Percentiles rank a stretch among this genome's conserved stretches.
Conservation (phyloP, 2,329 filamentous ascomycete genomes). For the Madurella mycetomatis region DNA sequence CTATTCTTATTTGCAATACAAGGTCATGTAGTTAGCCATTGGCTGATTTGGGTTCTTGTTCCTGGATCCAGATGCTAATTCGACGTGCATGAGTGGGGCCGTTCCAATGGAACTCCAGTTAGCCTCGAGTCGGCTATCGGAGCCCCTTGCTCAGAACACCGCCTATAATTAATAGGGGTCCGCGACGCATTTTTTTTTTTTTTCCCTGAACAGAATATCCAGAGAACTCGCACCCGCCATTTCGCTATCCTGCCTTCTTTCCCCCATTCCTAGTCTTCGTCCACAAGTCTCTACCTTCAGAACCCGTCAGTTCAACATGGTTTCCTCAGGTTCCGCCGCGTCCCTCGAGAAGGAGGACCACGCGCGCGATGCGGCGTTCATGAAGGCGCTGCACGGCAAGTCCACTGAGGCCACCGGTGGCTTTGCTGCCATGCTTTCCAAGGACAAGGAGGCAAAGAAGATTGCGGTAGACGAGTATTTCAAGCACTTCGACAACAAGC, state of each 20-base stretch:
- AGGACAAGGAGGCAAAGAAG: conserved; percentile 57
- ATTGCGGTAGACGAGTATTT: conserved; percentile 76
- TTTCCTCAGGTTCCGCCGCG: conserved; percentile 15
- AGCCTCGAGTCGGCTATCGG: conserved; percentile 9
- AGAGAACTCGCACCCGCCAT: not conserved
- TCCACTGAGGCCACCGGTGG: conserved; percentile 68
- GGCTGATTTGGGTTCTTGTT: not conserved
- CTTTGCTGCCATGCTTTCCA: conserved; percentile 78
- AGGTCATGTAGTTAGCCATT: not conserved
- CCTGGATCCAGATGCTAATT: conserved; percentile 1
- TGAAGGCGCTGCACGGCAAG: conserved; percentile 75
- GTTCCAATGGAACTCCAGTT: conserved; percentile 4
- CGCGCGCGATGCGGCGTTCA: conserved; percentile 82
- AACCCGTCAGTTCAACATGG: conserved; percentile 18
- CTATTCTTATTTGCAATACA: conserved; percentile 6
- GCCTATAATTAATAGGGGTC: conserved; percentile 19
- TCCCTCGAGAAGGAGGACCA: conserved; percentile 77
- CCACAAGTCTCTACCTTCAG: not conserved
- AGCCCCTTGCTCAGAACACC: conserved; percentile 3
- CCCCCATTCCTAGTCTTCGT: not conserved
- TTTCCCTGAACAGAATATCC: not conserved
- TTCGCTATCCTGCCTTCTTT: not conserved
- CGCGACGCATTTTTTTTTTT: conserved; percentile 20
- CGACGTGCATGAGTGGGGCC: conserved; percentile 1
- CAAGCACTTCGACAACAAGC: conserved; percentile 82